Evolutionary conservation across 768 basidiomycete species (phyloP).

Genomic region (Scleroderma citrinum): DNA sequence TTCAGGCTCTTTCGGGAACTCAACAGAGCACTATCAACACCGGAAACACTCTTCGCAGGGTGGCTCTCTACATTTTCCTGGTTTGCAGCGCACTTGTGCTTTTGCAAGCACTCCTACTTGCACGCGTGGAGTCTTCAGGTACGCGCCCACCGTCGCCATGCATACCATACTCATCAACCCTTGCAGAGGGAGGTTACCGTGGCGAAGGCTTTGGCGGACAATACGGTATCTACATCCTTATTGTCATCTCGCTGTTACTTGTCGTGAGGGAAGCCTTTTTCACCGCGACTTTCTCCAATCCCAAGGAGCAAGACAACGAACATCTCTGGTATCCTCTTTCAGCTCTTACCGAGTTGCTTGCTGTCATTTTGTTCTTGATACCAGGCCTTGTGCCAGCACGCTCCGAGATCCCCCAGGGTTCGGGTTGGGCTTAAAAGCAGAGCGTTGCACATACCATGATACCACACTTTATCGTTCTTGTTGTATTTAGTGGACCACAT

Average conservation of each 20-base stretch:
- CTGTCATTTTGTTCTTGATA: conserved; percentile 19
- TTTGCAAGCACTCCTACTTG: conserved; percentile 15
- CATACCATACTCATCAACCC: not conserved
- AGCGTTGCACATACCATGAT: not conserved
- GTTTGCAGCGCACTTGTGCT: conserved; percentile 18
- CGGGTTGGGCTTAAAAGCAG: not conserved
- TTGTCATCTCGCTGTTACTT: conserved; percentile 18
- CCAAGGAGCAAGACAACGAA: conserved; percentile 20
- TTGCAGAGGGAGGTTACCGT: conserved; percentile 8
- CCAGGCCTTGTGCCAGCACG: conserved; percentile 29
- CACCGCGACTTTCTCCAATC: conserved; percentile 15
- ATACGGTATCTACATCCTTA: conserved; percentile 19
- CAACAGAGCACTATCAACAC: conserved; percentile 4
- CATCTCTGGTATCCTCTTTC: conserved; percentile 29
- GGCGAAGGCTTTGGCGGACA: conserved; percentile 9
- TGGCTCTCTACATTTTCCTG: conserved; percentile 27
- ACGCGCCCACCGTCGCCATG: not conserved
- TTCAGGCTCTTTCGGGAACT: conserved; percentile 8
- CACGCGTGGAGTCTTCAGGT: conserved; percentile 13
- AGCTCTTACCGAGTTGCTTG: conserved; percentile 28
- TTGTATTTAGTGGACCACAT: too few relatives aligned
- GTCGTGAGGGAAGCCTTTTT: conserved; percentile 28
- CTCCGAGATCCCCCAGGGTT: conserved; percentile 2
- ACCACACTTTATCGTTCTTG: not conserved
- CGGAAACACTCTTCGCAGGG: conserved; percentile 22